Conservation (phyloP, 805 yeast genomes). For the Cyberlindnera xylosilytica region DNA sequence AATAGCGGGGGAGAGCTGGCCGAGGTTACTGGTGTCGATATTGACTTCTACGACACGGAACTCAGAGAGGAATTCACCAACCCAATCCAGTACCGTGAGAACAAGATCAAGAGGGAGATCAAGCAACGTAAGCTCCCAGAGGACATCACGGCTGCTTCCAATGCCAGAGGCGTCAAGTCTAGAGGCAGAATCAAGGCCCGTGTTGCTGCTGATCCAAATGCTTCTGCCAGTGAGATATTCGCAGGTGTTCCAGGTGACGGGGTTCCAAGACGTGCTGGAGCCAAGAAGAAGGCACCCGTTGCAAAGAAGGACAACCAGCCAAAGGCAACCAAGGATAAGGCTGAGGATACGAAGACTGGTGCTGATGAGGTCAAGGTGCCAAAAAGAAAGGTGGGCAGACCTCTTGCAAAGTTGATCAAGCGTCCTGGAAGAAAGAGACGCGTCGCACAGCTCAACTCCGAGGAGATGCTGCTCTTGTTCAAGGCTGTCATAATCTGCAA, state of each 20-base stretch:
- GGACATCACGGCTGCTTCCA: conserved; percentile 4
- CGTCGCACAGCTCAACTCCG: conserved; percentile 15
- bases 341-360: not conserved
- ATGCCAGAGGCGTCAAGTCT: not conserved
- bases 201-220: conserved; percentile 10
- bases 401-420: not conserved
- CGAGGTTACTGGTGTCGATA: conserved; percentile 20
- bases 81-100: not conserved
- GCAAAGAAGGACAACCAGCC: conserved; percentile 5
- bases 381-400: conserved; percentile 1
- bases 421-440: conserved; percentile 21
- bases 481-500: conserved; percentile 67
- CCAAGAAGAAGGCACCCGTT: conserved; percentile 3
- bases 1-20: conserved; percentile 4
- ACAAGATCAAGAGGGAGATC: not conserved
- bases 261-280: conserved; percentile 6
- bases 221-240: conserved; percentile 11
- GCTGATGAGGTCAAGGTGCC: not conserved
- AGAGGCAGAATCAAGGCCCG: conserved; percentile 5
- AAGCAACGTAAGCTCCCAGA: not conserved
- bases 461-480: conserved; percentile 36
- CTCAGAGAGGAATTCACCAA: conserved; percentile 19
- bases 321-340: conserved; percentile 1
- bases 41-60: conserved; percentile 27
- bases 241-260: not conserved